These are phyloP conservation scores for Metschnikowia vanudenii DNA, from an alignment of 805 yeast genomes.

Conservation along the genomic window DNA sequence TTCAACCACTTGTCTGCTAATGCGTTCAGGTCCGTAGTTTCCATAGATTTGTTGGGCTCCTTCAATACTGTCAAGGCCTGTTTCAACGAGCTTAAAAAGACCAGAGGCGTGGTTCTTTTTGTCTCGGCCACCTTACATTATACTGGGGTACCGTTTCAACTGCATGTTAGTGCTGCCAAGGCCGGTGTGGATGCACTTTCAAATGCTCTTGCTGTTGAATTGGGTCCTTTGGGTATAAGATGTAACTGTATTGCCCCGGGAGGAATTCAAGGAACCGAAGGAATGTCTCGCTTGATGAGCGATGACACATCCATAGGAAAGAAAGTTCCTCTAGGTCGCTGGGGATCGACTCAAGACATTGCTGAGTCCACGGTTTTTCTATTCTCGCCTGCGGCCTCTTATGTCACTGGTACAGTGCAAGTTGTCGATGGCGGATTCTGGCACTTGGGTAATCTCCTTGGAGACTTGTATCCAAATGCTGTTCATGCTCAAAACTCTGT, in stretches of 20 bases:
- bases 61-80: conserved; percentile 87
- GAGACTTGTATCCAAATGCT: conserved; percentile 35
- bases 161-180: conserved; percentile 92
- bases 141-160: conserved; percentile 83
- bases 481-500: conserved; percentile 30
- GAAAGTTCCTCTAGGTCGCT: conserved; percentile 62
- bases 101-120: conserved; percentile 71
- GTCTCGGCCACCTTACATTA: conserved; percentile 90
- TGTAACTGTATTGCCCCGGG: conserved; percentile 92
- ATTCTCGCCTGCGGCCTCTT: conserved; percentile 79
- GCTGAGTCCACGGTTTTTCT: conserved; percentile 84
- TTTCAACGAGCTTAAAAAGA: conserved; percentile 58
- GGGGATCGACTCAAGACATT: conserved; percentile 73
- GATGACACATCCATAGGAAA: conserved; percentile 27
- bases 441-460: conserved; percentile 60
- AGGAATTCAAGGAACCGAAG: conserved; percentile 84
- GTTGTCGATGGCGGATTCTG: conserved; percentile 92
- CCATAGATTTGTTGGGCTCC: conserved; percentile 85
- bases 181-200: conserved; percentile 92
- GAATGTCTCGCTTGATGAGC: conserved; percentile 60
- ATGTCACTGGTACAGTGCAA: conserved; percentile 71
- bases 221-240: conserved; percentile 86
- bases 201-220: conserved; percentile 81
- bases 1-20: conserved; percentile 75
- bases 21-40: conserved; percentile 85